Evolutionary conservation across 345 rosid genomes (phyloP).

Genomic region (Mangifera indica): DNA sequence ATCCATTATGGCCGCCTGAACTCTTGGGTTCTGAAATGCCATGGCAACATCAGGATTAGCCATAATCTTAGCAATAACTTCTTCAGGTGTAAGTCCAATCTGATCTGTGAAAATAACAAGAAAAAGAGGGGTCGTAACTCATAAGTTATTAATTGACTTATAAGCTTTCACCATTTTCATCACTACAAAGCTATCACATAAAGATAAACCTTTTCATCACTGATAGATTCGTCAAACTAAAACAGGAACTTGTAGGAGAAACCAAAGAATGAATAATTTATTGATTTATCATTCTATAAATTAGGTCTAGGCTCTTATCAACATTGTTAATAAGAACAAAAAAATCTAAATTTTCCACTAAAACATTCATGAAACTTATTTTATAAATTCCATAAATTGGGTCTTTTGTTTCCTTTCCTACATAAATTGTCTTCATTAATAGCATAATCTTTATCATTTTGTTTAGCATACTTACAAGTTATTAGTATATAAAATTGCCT

Average conservation of each 20-base stretch:
- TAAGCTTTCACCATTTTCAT: not conserved
- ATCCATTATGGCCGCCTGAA: conserved; percentile 94
- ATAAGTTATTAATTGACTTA: not conserved
- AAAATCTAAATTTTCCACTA: not conserved
- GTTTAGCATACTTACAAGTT: too few species aligned
- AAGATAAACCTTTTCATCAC: not conserved
- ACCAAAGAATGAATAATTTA: not conserved
- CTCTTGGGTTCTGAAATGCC: conserved; percentile 96
- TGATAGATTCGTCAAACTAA: not conserved
- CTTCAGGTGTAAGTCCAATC: conserved; percentile 95
- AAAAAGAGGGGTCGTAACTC: not conserved
- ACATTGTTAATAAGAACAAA: not conserved
- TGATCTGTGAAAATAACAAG: conserved; percentile 55
- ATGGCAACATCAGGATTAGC: conserved; percentile 90
- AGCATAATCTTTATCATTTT: too few species aligned
- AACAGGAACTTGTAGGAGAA: too few species aligned
- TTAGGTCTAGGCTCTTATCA: not conserved
- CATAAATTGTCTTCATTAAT: not conserved
- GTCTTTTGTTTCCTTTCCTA: not conserved
- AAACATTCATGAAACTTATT: not conserved
- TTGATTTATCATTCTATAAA: not conserved
- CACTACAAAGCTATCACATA: not conserved
- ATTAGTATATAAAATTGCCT: too few species aligned
- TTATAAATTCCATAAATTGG: too few species aligned
- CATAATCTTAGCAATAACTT: conserved; percentile 86